Evolutionary conservation across 1,284 basidiomycete species (phyloP).

Genomic region (Cryptococcus hybrid): DNA sequence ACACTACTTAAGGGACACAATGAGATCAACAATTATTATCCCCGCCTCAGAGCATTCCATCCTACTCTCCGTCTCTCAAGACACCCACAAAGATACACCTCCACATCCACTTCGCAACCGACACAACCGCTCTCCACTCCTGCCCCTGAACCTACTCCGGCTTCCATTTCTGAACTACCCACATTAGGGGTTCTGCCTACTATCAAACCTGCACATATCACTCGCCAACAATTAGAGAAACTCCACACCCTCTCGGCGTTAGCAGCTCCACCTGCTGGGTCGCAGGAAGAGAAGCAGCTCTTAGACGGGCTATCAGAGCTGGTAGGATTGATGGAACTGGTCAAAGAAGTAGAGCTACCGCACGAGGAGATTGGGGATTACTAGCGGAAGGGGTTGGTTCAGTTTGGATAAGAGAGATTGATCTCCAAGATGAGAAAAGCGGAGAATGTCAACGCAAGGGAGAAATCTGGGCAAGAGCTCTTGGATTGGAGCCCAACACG

Average conservation of each 20-base stretch:
- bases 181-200: neutral
- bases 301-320: constrained; percentile 23
- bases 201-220: constrained; percentile 4
- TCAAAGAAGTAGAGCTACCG: constrained; percentile 28
- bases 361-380: constrained; percentile 16
- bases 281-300: constrained; percentile 24
- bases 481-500: constrained; percentile 29
- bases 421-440: neutral
- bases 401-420: constrained; percentile 9
- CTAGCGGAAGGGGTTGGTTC: constrained; percentile 26
- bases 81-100: neutral
- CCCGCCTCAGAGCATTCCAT: neutral
- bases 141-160: neutral
- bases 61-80: neutral
- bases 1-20: too few species aligned
- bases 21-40: neutral
- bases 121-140: constrained; percentile 2
- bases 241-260: constrained; percentile 33
- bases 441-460: neutral
- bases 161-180: neutral
- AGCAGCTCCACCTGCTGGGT: constrained; percentile 22
- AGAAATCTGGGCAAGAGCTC: constrained; percentile 21
- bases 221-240: constrained; percentile 13
- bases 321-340: constrained; percentile 31
- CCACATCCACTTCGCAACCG: constrained; percentile 5